Conservation (phyloP, 495 filamentous ascomycete species). For the Hapsidospora chrysogenum region DNA sequence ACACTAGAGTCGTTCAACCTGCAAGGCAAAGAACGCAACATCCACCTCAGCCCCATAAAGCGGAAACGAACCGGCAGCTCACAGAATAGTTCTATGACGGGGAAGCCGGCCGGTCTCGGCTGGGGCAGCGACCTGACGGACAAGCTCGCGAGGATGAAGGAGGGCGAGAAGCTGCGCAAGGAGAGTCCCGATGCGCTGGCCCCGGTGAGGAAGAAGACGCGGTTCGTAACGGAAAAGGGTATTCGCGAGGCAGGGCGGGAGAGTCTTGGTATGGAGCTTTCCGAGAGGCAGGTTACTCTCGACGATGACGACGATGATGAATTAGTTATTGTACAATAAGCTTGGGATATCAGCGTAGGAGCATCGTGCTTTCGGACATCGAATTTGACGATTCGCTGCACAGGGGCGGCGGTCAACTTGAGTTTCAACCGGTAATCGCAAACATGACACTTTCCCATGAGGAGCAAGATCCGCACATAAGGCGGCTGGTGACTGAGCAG, state of each 20-base stretch:
- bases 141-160: constrained; percentile 35
- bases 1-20: constrained; percentile 46
- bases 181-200: constrained; percentile 11
- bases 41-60: constrained; percentile 61
- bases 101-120: constrained; percentile 13
- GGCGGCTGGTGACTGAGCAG: too few relatives aligned
- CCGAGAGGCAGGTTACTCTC: constrained; percentile 12
- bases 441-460: too few relatives aligned
- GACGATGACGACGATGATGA: constrained; percentile 30
- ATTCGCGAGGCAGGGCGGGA: constrained; percentile 63
- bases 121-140: constrained; percentile 30
- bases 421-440: too few relatives aligned
- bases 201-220: constrained; percentile 58
- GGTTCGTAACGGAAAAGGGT: constrained; percentile 63
- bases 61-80: constrained; percentile 37
- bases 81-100: constrained; percentile 14
- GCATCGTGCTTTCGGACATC: too few relatives aligned
- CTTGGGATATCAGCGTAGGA: not conserved
- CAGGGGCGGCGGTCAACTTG: too few relatives aligned
- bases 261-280: constrained; percentile 41
- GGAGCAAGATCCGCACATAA: too few relatives aligned
- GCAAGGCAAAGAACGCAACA: constrained; percentile 29
- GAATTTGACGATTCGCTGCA: too few relatives aligned
- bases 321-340: constrained; percentile 12
- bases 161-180: constrained; percentile 26